Evolutionary conservation across 2,329 filamentous ascomycete species (phyloP).

Genomic region (Hymenoscyphus fraxineus): DNA sequence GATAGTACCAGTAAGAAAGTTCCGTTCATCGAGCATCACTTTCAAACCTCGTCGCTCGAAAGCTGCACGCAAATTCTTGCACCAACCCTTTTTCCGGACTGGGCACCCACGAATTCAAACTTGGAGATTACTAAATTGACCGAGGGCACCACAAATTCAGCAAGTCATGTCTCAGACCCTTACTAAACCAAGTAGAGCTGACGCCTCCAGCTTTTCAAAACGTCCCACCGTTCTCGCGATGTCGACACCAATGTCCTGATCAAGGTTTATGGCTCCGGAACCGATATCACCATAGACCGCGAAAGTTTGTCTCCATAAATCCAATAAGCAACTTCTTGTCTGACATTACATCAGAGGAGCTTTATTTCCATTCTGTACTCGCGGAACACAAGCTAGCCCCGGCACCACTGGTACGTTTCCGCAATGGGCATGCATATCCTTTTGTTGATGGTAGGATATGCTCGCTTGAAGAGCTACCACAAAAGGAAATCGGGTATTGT

Average conservation of each 20-base stretch:
- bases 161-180: neutral
- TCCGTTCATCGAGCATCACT: neutral
- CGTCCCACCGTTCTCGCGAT: neutral
- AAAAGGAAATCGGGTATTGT: neutral
- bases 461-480: neutral
- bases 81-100: neutral
- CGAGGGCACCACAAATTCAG: neutral
- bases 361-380: neutral
- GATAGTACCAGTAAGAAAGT: neutral
- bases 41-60: neutral
- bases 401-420: neutral
- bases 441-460: neutral
- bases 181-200: neutral
- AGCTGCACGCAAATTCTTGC: neutral
- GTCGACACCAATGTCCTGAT: neutral
- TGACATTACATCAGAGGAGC: neutral
- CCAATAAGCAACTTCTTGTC: neutral
- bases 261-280: neutral
- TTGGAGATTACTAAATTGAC: neutral
- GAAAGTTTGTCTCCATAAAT: neutral
- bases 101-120: neutral
- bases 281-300: neutral
- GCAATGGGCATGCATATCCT: neutral
- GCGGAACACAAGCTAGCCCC: neutral
- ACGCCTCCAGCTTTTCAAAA: neutral